Evolutionary conservation across 176 grass and related monocot genomes (phyloP).

Genomic region (Lolium perenne): DNA sequence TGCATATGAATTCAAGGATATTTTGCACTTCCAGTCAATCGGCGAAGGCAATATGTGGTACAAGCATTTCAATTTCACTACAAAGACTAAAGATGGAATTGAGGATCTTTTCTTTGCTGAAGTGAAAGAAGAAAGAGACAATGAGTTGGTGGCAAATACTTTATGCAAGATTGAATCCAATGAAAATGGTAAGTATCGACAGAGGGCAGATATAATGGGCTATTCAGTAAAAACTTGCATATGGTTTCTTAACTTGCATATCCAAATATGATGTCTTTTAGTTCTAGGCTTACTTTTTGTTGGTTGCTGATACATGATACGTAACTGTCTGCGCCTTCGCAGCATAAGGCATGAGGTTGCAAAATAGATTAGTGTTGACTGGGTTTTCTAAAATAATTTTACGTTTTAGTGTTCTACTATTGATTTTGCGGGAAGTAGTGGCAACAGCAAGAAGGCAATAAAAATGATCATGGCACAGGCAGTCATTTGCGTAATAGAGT

Average conservation of each 20-base stretch:
- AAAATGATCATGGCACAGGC: too few species aligned
- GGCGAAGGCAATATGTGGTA: neutral
- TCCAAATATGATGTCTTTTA: too few species aligned
- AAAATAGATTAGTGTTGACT: too few species aligned
- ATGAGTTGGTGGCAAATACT: neutral
- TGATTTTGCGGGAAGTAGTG: too few species aligned
- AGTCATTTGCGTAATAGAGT: too few species aligned
- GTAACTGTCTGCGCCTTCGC: too few species aligned
- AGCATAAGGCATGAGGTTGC: too few species aligned
- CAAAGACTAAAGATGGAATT: neutral
- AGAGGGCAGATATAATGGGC: neutral
- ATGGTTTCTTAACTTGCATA: neutral
- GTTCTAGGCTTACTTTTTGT: too few species aligned
- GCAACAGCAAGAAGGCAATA: too few species aligned
- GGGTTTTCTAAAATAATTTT: too few species aligned
- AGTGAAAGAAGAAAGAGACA: neutral
- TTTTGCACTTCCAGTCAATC: neutral
- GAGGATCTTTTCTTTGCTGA: neutral
- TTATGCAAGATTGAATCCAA: constrained; percentile 18
- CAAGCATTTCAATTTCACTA: constrained; percentile 24
- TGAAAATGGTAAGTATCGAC: neutral
- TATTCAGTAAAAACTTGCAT: neutral
- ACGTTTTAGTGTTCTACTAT: too few species aligned
- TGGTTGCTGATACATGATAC: too few species aligned
- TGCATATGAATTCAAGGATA: constrained; percentile 13